Base-by-base conservation (phyloP, 2,329 filamentous ascomycete species). In the Xylaria sp. region DNA sequence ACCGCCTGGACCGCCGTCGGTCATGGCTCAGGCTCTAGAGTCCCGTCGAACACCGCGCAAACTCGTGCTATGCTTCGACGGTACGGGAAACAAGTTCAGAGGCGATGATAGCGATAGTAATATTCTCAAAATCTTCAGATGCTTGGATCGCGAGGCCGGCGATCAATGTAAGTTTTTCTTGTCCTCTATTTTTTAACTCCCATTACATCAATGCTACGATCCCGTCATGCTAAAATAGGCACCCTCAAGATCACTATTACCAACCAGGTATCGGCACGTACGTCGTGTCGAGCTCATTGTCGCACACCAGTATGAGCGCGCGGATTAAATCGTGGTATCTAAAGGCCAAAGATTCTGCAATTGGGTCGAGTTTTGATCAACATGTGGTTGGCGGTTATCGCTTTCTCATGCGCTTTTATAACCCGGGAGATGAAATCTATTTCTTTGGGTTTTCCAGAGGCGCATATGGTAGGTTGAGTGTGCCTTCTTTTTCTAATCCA, bases 361-460 rank as follows among this genome's bases (percentile, higher is more conserved):
- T 97, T 68, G 93, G 93, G 1, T 91, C 91, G 0, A 93, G 90
- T 0, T 95, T 97, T 71, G 92, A 91, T 72, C 86, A 93, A 65
- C 93, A 96, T 80, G 93, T 96, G 12, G 92, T 96, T 73, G 92
- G 90, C 8, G 93, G 92, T 1, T 96, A 96, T 79, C 89, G 90
- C 63, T 93, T 94, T 77, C 82, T 93, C 53, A 93, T 93, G 90
- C 86, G 89, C 20, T 91, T 90, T 77, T 93, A 93, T 76, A 83
- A 84, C 52, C 85, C 86, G 0, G 86, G 86, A 28, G 87, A 89
- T 68, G 85, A 89, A 66, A 91, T 92, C 41, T 92, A 89, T 76
- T 88, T 93, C 79, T 92, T 93, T 67, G 91, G 91, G 0, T 93
- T 93, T 80, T 91, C 88, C 50, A 86, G 91, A 23, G 91, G 91